phyloP scores from a whole-genome alignment of 257 asterid genomes.

The Nicotiana sylvestris region DNA sequence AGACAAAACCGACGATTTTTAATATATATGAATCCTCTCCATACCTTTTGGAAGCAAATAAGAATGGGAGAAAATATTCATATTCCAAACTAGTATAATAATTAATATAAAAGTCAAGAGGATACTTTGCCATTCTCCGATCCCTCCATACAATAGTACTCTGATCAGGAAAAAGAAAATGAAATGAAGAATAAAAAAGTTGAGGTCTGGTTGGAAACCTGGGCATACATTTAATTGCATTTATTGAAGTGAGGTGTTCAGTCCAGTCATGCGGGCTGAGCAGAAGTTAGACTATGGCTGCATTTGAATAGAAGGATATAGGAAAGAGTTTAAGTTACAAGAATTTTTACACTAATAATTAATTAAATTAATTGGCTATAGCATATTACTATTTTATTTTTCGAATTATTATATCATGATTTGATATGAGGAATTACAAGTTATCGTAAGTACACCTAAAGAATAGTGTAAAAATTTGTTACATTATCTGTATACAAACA shows the following conservation, averaged over 20 bases:
- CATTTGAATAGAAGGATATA: neutral
- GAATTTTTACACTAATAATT: no score
- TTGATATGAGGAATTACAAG: neutral
- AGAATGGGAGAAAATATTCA: neutral
- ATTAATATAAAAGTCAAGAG: neutral
- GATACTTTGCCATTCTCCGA: neutral
- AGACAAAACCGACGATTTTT: neutral
- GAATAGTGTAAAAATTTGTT: neutral
- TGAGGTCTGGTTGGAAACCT: neutral
- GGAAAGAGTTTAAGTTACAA: no score
- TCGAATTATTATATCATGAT: neutral
- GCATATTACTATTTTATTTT: neutral
- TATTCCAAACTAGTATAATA: neutral
- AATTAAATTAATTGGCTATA: no score
- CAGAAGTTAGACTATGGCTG: neutral
- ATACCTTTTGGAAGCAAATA: constrained; percentile 9
- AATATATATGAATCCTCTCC: neutral
- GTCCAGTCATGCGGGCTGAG: neutral
- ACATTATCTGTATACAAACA: neutral
- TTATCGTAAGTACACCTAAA: neutral
- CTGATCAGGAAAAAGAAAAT: neutral
- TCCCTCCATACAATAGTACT: neutral
- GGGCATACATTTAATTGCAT: neutral
- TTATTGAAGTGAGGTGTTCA: constrained; percentile 5
- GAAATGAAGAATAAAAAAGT: no score